Conservation (phyloP, 768 basidiomycete species). For the Amanita exitialis region DNA sequence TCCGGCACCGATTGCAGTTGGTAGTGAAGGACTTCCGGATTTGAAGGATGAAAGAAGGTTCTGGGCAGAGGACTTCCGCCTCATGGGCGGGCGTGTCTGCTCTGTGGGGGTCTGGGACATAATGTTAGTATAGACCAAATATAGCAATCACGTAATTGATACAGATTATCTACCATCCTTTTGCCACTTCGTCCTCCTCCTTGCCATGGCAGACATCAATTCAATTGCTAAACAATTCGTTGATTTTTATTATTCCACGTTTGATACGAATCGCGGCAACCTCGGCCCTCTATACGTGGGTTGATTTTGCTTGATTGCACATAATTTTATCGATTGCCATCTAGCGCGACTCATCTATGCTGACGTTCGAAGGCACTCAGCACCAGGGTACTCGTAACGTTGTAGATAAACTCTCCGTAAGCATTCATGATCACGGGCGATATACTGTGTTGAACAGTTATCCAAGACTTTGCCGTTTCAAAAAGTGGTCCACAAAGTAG, state of each 20-base stretch:
- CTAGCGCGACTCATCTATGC: slow-evolving; percentile 75
- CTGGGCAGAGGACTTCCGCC: slow-evolving; percentile 80
- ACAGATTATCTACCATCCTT: not conserved
- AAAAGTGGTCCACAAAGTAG: slow-evolving; percentile 71
- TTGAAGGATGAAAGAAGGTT: slow-evolving; percentile 77
- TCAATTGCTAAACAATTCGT: slow-evolving; percentile 70
- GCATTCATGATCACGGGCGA: slow-evolving; percentile 2
- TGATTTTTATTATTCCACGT: slow-evolving; percentile 75
- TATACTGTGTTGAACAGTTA: not conserved
- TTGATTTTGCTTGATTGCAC: slow-evolving; percentile 15
- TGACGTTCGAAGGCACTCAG: slow-evolving; percentile 66
- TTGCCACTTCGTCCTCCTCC: slow-evolving; percentile 6
- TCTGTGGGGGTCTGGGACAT: slow-evolving; percentile 32
- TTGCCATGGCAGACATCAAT: slow-evolving; percentile 63
- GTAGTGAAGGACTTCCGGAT: slow-evolving; percentile 19
- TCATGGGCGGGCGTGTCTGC: slow-evolving; percentile 49
- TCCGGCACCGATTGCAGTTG: slow-evolving; percentile 22
- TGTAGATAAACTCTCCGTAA: slow-evolving; percentile 65
- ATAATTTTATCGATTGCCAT: slow-evolving; percentile 17
- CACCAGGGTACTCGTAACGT: slow-evolving; percentile 48
- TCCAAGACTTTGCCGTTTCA: slow-evolving; percentile 67
- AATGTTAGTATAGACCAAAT: not conserved
- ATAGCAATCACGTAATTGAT: not conserved
- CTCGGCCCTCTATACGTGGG: slow-evolving; percentile 73
- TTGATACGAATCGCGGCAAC: slow-evolving; percentile 49